phyloP scores from a whole-genome alignment of 192 early-diverging fungal species.

The Backusella parvicylindrica region DNA sequence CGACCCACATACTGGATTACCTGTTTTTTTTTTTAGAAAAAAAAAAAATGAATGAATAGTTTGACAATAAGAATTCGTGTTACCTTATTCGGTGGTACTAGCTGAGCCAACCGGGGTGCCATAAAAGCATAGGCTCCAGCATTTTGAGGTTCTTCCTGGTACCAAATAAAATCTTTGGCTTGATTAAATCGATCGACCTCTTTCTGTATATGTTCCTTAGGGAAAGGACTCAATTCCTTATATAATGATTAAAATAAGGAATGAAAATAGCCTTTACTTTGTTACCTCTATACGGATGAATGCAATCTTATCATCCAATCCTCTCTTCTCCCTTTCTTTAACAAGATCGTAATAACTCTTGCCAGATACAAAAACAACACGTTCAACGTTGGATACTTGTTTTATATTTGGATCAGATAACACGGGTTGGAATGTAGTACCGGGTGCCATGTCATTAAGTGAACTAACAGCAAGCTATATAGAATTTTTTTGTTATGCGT shows the following conservation, averaged over 20 bases:
- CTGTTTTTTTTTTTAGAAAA: conserved; percentile 18
- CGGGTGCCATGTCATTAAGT: conserved; percentile 79
- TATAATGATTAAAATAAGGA: background rate
- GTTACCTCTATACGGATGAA: conserved; percentile 77
- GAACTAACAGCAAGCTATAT: conserved; percentile 52
- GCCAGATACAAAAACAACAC: conserved; percentile 85
- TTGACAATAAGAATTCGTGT: conserved; percentile 1
- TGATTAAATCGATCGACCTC: conserved; percentile 64
- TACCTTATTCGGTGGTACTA: conserved; percentile 57
- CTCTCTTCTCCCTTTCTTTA: conserved; percentile 67
- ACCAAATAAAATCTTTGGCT: conserved; percentile 64
- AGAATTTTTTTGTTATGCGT: background rate
- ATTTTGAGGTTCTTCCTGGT: conserved; percentile 95
- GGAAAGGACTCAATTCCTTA: conserved; percentile 88
- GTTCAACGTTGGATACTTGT: conserved; percentile 43
- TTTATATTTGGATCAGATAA: conserved; percentile 58
- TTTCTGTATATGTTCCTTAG: conserved; percentile 56
- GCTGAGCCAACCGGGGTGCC: conserved; percentile 74
- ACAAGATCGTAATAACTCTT: conserved; percentile 92
- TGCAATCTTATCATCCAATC: conserved; percentile 60
- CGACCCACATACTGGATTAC: conserved; percentile 71
- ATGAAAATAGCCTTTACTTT: background rate
- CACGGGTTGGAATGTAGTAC: conserved; percentile 83
- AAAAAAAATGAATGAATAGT: background rate
- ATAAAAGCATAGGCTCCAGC: conserved; percentile 87